Evolutionary conservation across 139 green algal species (phyloP).

Genomic region (Closterium sp.): DNA sequence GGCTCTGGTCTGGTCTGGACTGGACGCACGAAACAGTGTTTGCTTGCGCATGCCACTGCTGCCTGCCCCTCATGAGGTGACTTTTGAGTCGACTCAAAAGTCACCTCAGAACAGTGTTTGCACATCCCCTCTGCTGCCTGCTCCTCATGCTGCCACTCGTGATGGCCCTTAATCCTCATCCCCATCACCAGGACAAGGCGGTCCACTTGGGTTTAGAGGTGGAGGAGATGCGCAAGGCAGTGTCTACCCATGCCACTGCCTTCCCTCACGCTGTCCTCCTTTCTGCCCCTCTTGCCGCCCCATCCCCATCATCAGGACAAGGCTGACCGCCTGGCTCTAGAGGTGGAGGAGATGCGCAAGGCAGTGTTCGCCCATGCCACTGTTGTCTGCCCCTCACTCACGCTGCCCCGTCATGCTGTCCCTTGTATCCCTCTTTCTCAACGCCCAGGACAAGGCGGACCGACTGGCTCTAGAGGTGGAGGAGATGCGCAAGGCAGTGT

Average conservation of each 20-base stretch:
- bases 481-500: neutral
- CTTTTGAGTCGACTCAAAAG: too few relatives aligned
- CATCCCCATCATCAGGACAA: conserved; percentile 7
- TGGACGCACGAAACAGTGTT: too few relatives aligned
- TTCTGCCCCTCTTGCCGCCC: too few relatives aligned
- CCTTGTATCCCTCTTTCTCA: too few relatives aligned
- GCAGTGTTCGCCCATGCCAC: conserved; percentile 2
- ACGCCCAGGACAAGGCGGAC: neutral
- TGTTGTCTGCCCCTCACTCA: neutral
- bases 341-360: conserved; percentile 30
- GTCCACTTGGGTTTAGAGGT: conserved; percentile 17
- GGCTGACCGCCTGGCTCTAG: conserved; percentile 17
- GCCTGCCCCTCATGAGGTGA: too few relatives aligned
- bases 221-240: conserved; percentile 20
- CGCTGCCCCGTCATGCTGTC: too few relatives aligned
- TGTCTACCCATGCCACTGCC: conserved; percentile 3
- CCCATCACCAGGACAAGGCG: conserved; percentile 11
- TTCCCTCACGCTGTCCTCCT: too few relatives aligned
- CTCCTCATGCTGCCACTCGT: too few relatives aligned
- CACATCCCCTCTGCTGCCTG: too few relatives aligned
- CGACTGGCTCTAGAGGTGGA: neutral
- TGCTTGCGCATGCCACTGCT: too few relatives aligned
- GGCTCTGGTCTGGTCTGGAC: conserved; percentile 23
- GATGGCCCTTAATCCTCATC: too few relatives aligned
- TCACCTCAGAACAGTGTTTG: too few relatives aligned